phyloP scores from a whole-genome alignment of 2,329 filamentous ascomycete genomes.

The Penicillium nordicum region DNA sequence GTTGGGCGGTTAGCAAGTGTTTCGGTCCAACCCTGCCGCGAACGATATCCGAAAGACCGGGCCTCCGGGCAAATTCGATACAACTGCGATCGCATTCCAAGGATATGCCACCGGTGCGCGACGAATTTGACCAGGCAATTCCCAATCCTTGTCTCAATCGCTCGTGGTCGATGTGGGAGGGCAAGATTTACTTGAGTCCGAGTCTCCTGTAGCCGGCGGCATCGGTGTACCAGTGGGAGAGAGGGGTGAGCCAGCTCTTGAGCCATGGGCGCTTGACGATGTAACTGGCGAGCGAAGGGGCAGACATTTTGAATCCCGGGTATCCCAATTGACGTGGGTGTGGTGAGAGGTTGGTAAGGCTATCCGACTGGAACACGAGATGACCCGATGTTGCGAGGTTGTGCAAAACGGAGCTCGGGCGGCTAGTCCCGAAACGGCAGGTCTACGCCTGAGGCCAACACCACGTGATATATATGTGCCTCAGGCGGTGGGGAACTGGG shows the following conservation, averaged over 20 bases:
- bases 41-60: slow-evolving; percentile 15
- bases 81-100: slow-evolving; percentile 2
- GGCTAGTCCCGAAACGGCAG: slow-evolving; percentile 30
- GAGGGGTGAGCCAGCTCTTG: slow-evolving; percentile 69
- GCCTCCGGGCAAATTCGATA: slow-evolving; percentile 12
- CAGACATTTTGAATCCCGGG: slow-evolving; percentile 58
- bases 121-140: background rate
- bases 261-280: slow-evolving; percentile 85
- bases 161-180: slow-evolving; percentile 16
- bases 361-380: slow-evolving; percentile 34
- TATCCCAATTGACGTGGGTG: slow-evolving; percentile 34
- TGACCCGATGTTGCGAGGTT: slow-evolving; percentile 40
- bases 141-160: slow-evolving; percentile 5
- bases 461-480: slow-evolving; percentile 28
- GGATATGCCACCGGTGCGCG: background rate
- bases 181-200: slow-evolving; percentile 70
- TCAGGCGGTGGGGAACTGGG: slow-evolving; percentile 21
- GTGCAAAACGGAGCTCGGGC: slow-evolving; percentile 39
- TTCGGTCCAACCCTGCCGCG: slow-evolving; percentile 1
- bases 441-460: slow-evolving; percentile 17
- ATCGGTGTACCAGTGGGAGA: slow-evolving; percentile 85
- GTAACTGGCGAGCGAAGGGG: slow-evolving; percentile 69
- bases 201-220: slow-evolving; percentile 90
- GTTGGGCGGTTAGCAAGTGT: slow-evolving; percentile 18
- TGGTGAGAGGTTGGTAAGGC: slow-evolving; percentile 31